These are phyloP conservation scores for Platanus orientalis DNA, from an alignment of 164 flowering plant species.

Conservation along the genomic window DNA sequence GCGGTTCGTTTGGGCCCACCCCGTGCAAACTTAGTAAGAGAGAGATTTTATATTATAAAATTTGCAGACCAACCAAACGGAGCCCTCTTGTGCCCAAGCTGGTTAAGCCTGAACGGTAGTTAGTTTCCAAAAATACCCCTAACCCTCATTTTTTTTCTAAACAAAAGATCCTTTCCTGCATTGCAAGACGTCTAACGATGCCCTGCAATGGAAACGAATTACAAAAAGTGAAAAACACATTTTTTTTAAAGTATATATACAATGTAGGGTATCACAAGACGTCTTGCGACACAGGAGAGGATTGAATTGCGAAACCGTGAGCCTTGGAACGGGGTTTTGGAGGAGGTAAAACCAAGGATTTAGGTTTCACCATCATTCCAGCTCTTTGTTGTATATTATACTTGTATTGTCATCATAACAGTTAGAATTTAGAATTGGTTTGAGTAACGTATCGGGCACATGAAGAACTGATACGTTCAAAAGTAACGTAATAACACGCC, in stretches of 20 bases:
- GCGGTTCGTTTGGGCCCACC: constrained; percentile 40
- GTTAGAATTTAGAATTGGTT: not conserved
- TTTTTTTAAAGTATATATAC: too few species aligned
- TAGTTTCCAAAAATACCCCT: constrained; percentile 9
- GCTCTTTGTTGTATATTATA: too few species aligned
- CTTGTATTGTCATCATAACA: not conserved
- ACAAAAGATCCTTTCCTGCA: too few species aligned
- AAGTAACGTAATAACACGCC: not conserved
- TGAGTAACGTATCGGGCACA: constrained; percentile 1
- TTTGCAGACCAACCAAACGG: constrained; percentile 41
- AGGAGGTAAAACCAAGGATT: too few species aligned
- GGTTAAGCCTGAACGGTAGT: constrained; percentile 18
- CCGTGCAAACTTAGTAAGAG: constrained; percentile 1
- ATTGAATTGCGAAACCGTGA: too few species aligned
- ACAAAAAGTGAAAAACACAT: too few species aligned
- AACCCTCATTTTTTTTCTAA: too few species aligned
- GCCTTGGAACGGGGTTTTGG: too few species aligned
- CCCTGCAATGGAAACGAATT: too few species aligned
- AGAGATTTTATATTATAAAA: constrained; percentile 11
- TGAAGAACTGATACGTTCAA: constrained; percentile 10
- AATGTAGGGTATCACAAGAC: not conserved
- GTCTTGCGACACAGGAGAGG: too few species aligned
- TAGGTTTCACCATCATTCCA: too few species aligned
- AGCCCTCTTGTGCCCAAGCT: constrained; percentile 24
- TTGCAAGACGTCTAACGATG: too few species aligned